phyloP scores from a whole-genome alignment of 164 flowering plant species.

The Taxillus chinensis region DNA sequence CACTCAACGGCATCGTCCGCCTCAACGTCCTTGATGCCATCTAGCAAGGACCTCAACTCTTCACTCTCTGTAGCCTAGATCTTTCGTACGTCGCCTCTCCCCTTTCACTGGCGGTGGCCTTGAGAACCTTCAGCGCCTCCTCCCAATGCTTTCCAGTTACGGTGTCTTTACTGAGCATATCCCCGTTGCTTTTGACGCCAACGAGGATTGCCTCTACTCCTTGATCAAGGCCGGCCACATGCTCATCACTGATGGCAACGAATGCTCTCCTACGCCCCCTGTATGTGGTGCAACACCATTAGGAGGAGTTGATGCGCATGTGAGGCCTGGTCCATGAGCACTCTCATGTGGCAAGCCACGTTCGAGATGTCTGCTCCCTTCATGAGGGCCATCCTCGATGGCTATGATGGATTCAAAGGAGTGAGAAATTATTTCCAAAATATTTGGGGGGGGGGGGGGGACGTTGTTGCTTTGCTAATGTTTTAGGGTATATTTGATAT shows the following conservation, averaged over 20 bases:
- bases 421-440: no score
- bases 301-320: slow-evolving; percentile 46
- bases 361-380: no score
- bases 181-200: not conserved
- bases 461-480: no score
- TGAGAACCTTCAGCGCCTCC: slow-evolving; percentile 58
- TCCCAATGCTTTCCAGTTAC: slow-evolving; percentile 55
- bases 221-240: slow-evolving; percentile 49
- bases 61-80: slow-evolving; percentile 59
- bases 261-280: slow-evolving; percentile 44
- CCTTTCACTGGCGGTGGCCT: slow-evolving; percentile 24
- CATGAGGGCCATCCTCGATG: no score
- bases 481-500: no score
- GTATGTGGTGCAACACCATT: slow-evolving; percentile 75
- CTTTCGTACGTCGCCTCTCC: slow-evolving; percentile 26
- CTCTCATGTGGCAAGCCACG: no score
- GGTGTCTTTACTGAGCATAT: slow-evolving; percentile 50
- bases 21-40: slow-evolving; percentile 62
- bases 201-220: slow-evolving; percentile 31
- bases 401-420: no score
- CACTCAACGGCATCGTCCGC: slow-evolving; percentile 56
- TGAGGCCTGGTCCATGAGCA: slow-evolving; percentile 54
- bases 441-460: no score
- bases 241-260: slow-evolving; percentile 44
- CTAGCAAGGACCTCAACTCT: slow-evolving; percentile 46